Percentiles rank a stretch among this genome's conserved stretches.
These are phyloP conservation scores for Amauroascus niger DNA, from an alignment of 2,329 filamentous ascomycete genomes.

Conservation along the genomic window DNA sequence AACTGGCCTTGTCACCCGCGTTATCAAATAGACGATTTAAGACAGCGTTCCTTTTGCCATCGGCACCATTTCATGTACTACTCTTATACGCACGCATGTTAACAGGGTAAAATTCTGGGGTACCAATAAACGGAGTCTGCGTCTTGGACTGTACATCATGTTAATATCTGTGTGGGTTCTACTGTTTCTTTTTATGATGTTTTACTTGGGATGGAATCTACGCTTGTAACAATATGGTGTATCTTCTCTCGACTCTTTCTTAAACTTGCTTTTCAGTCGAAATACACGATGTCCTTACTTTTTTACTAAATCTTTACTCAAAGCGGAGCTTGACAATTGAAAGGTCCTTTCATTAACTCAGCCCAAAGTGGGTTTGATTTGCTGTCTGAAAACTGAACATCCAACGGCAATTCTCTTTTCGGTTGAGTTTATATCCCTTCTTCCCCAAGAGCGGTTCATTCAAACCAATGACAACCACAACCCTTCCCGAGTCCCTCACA, in stretches of 20 bases:
- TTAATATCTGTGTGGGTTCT: slow-evolving; percentile 13
- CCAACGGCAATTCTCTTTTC: neutral
- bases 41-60: slow-evolving; percentile 4
- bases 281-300: neutral
- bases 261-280: neutral
- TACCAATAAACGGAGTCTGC: slow-evolving; percentile 14
- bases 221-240: slow-evolving; percentile 14
- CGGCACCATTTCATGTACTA: slow-evolving; percentile 2
- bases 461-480: neutral
- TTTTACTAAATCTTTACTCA: neutral
- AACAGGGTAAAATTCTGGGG: slow-evolving; percentile 10
- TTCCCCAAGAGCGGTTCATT: neutral
- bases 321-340: neutral
- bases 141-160: slow-evolving; percentile 14
- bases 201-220: slow-evolving; percentile 3
- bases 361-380: too few species aligned
- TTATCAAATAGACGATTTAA: slow-evolving; percentile 42
- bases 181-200: neutral
- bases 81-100: slow-evolving; percentile 9
- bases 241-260: slow-evolving; percentile 15
- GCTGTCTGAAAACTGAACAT: too few species aligned
- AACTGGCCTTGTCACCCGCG: slow-evolving; percentile 70
- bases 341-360: too few species aligned
- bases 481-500: too few species aligned
- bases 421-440: neutral